Base-by-base conservation (phyloP, 106 monocot genomes). In the Dendrobium chrysotoxum region DNA sequence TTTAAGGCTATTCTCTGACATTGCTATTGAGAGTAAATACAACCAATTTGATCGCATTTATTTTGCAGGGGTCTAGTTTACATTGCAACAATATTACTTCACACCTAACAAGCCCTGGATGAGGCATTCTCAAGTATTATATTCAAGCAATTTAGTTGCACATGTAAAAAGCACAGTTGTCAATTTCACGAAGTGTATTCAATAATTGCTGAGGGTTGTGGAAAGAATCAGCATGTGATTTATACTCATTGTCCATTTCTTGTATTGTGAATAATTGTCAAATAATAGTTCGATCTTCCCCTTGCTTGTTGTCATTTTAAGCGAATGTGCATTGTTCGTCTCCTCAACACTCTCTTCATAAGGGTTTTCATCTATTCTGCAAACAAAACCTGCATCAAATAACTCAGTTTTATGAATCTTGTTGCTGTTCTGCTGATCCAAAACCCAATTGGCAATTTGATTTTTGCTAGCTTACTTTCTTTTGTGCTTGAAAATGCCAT, bases 191-290 rank as follows among this genome's bases (percentile, higher is more conserved):
- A 20, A 65, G 5, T 21, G 64, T 23, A 25, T 26, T 65, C 4
- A 70, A 5, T 28, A 80, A 75, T 75, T 82, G 79, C 76, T 40
- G 28, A 88, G 76, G 39, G 84, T 81, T 82, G 80, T 88, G 50
- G 93, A 87, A 28, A 86, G 74, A 82, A 81, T 87, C 71, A 91
- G 81, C 93, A 93, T 91, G 38, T 88, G 91, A 68, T 88, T 86
- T 53, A 93, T 86, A 53, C 86, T 88, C 38, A 71, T 77, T 42
- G 79, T 82, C 93, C 93, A 93, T 80, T 82, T 87, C 84, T 77
- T 91, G 84, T 89, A 86, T 76, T 76, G 46, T 21, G 55, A 72
- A 71, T 81, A 79, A 21, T 91, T 83, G 50, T 84, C 58, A 15
- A 83, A 76, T 72, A 82, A 83, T 47, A 93, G 85, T 67, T 88